Percentiles rank a stretch among this genome's conserved stretches.
Conservation (phyloP, 2,329 filamentous ascomycete species). For the Scortechinia acanthostroma region DNA sequence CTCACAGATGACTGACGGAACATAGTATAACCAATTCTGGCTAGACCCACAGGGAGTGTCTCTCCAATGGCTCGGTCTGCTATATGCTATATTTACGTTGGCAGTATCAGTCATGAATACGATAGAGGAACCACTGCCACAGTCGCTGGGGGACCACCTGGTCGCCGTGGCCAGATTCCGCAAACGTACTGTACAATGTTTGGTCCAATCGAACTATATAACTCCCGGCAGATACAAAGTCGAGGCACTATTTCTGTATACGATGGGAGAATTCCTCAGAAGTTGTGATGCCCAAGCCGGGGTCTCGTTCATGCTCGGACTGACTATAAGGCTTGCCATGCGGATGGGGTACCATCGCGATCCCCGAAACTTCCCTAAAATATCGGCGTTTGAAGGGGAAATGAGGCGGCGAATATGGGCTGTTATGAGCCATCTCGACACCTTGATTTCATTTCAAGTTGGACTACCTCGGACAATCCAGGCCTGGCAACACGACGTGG, state of each 20-base stretch:
- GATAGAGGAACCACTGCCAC: neutral
- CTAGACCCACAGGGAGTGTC: neutral
- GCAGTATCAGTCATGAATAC: neutral
- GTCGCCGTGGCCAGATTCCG: conserved; percentile 61
- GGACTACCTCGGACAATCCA: conserved; percentile 60
- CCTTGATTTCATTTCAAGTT: conserved; percentile 71
- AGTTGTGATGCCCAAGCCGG: conserved; percentile 55
- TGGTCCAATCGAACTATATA: conserved; percentile 71
- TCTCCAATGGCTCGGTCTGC: neutral
- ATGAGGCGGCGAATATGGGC: conserved; percentile 67
- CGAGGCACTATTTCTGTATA: conserved; percentile 71
- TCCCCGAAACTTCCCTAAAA: conserved; percentile 65
- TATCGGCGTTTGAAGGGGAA: conserved; percentile 34
- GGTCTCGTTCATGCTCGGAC: conserved; percentile 56
- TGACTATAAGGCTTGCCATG: conserved; percentile 49
- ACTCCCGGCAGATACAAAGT: conserved; percentile 68
- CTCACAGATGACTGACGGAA: too few species aligned
- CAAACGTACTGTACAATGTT: conserved; percentile 69
- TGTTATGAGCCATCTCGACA: conserved; percentile 65
- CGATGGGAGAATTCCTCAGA: conserved; percentile 69
- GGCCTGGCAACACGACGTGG: conserved; percentile 68
- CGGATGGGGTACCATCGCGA: conserved; percentile 76
- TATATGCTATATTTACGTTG: neutral
- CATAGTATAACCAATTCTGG: neutral
- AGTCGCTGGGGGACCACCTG: neutral